Conservation (phyloP, 2,329 filamentous ascomycete genomes). For the Microthyrium microscopicum region DNA sequence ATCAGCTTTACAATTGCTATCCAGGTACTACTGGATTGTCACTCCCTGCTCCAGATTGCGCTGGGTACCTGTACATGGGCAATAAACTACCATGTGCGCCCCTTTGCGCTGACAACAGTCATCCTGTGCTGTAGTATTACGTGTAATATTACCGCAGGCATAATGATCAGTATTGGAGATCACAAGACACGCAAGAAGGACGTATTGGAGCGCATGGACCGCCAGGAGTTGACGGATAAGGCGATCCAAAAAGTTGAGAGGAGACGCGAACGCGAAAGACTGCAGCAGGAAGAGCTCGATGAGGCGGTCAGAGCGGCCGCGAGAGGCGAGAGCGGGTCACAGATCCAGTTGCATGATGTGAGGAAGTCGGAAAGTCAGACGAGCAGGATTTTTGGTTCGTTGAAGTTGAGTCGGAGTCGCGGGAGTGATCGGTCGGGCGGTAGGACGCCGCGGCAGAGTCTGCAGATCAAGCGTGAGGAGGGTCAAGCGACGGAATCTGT, state of each 20-base stretch:
- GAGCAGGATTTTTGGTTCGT: too few species aligned
- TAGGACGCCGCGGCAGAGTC: too few species aligned
- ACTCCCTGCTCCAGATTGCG: conserved; percentile 64
- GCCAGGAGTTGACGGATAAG: conserved; percentile 56
- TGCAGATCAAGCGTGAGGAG: too few species aligned
- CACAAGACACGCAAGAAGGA: conserved; percentile 71
- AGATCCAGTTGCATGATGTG: too few species aligned
- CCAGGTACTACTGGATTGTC: conserved; percentile 62
- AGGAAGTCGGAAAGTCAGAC: too few species aligned
- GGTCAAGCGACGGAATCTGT: too few species aligned
- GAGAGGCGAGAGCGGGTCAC: too few species aligned
- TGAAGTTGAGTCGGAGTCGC: too few species aligned
- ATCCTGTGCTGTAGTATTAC: conserved; percentile 67
- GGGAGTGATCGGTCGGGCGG: too few species aligned
- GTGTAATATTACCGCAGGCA: conserved; percentile 59
- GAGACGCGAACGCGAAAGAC: conserved; percentile 17
- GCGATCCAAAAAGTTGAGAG: conserved; percentile 42
- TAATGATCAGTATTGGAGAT: conserved; percentile 63
- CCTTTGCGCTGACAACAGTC: conserved; percentile 58
- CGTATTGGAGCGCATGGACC: conserved; percentile 57
- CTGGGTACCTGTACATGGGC: conserved; percentile 66
- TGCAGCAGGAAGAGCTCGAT: not conserved
- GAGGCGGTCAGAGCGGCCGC: too few species aligned
- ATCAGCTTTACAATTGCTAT: conserved; percentile 57
- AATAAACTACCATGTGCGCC: conserved; percentile 53